Percentiles rank a stretch among this genome's conserved stretches.
Evolutionary conservation across 2,329 filamentous ascomycete genomes (phyloP).

Genomic region (Cercospora beticola): DNA sequence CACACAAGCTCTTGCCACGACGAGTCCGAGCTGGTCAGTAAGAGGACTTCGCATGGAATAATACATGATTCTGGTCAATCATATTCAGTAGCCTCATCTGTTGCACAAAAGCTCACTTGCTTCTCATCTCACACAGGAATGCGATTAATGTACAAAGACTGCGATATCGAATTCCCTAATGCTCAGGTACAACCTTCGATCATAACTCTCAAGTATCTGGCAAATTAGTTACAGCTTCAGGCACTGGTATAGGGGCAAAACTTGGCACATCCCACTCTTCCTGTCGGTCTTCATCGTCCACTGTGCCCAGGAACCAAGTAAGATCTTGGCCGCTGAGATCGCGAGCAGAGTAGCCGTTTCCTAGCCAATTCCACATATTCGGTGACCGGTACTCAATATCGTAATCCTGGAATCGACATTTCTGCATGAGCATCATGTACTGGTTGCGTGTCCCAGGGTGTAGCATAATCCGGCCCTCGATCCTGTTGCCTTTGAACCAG

Average conservation of each 20-base stretch:
- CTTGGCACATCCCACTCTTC: not conserved
- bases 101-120: too few species aligned
- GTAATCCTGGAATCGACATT: slow-evolving; percentile 49
- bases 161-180: too few species aligned
- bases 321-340: slow-evolving; percentile 3
- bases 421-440: slow-evolving; percentile 31
- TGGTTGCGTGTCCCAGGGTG: slow-evolving; percentile 30
- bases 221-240: not conserved
- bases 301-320: slow-evolving; percentile 6
- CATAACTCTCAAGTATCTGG: not conserved
- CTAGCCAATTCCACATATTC: slow-evolving; percentile 50
- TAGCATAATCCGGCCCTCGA: slow-evolving; percentile 26
- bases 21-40: too few species aligned
- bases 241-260: not conserved
- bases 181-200: not conserved
- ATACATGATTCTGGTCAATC: too few species aligned
- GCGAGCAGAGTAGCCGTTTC: slow-evolving; percentile 41
- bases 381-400: slow-evolving; percentile 46
- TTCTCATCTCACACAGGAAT: too few species aligned
- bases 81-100: too few species aligned
- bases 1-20: too few species aligned
- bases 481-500: slow-evolving; percentile 29
- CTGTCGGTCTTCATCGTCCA: not conserved
- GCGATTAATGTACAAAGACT: too few species aligned
- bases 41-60: too few species aligned